Evolutionary conservation across 495 filamentous ascomycete genomes (phyloP), one percentile per base, ranked within the genome.

Genomic region (Jackrogersella minutella): DNA sequence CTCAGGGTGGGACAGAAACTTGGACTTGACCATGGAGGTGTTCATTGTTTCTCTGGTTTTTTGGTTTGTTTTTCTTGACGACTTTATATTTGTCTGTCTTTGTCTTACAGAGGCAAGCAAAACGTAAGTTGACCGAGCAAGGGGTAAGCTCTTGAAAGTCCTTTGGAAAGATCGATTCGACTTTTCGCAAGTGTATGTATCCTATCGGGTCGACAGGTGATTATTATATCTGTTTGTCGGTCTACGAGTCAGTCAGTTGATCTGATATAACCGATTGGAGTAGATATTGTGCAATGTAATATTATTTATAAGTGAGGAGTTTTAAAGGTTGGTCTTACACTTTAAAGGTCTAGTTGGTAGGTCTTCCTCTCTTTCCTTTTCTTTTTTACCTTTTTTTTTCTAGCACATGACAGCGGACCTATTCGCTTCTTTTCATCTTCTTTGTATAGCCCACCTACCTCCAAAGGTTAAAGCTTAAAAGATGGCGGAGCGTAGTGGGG

Each of bases 1-100:
- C 74, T 89, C 81, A 50, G 86, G 83, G 64, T 87, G 81, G 63
- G 88, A 79, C 62, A 99, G 90, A 80, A 97, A 99, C 68, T 90
- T 91, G 70, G 92, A 88, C 58, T 83, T 70, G 66, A 96, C 85
- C 50, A 90, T 91, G 2, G 91, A 87, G 14, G 92, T 92, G 63
- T 75, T 77, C 71, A 79, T 74, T 44, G 55, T 75, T 14, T 36
- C 34, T 34, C 34, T 34, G 17, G 30, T 30, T 44, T 19, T 13
- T 17, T 43, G 22, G 10, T 28, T 3, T 14, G 1, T 34, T 5
- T 34, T 19, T 10, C 16, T 39, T 11, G 28, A 30, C n/a, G 16
- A 19, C 19, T 17, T 9, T 16, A 3, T 44, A 13, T 24, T 16
- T 11, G 19, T 9, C 17, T 49, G 44, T 17, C 36, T 40, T 16